These are phyloP conservation scores for Penicillium paradoxum DNA, from an alignment of 495 filamentous ascomycete genomes.

Conservation along the genomic window DNA sequence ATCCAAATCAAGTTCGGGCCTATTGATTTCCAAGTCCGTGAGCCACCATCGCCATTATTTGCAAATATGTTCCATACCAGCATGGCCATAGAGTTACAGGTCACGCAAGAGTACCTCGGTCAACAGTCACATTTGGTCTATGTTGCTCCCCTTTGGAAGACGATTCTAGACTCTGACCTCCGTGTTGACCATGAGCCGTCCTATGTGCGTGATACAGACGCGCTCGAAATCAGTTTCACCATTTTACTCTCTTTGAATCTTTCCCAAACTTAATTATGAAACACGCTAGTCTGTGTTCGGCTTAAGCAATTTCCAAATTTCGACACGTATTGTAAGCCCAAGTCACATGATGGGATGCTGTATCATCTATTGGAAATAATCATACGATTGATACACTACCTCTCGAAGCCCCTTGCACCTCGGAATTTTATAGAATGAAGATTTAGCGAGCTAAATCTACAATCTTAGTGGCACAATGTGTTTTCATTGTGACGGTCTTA, in stretches of 20 bases:
- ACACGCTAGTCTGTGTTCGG: neutral
- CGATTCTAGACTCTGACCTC: slow-evolving; percentile 61
- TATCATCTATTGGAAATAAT: neutral
- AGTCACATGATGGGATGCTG: neutral
- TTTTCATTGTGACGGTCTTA: too few relatives aligned
- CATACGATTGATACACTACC: neutral
- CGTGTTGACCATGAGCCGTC: slow-evolving; percentile 52
- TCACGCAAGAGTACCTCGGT: slow-evolving; percentile 67
- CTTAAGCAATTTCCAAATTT: neutral
- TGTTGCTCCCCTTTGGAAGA: slow-evolving; percentile 62
- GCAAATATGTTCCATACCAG: slow-evolving; percentile 55
- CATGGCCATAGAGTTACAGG: slow-evolving; percentile 59
- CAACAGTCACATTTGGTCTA: slow-evolving; percentile 68
- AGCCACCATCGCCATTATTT: slow-evolving; percentile 65
- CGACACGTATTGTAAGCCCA: neutral
- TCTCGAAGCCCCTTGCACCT: too few relatives aligned
- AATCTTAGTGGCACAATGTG: too few relatives aligned
- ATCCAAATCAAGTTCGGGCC: slow-evolving; percentile 72
- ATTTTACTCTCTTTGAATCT: neutral
- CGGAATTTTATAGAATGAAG: too few relatives aligned
- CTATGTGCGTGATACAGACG: slow-evolving; percentile 39
- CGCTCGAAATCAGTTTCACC: slow-evolving; percentile 1
- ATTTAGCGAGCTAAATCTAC: too few relatives aligned
- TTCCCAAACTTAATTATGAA: neutral
- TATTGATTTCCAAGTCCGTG: slow-evolving; percentile 73